A percentile compares a stretch with the other conserved stretches of the same genome.
Evolutionary conservation across 495 filamentous ascomycete genomes (phyloP).

Genomic region (Rostrohypoxylon terebratum): DNA sequence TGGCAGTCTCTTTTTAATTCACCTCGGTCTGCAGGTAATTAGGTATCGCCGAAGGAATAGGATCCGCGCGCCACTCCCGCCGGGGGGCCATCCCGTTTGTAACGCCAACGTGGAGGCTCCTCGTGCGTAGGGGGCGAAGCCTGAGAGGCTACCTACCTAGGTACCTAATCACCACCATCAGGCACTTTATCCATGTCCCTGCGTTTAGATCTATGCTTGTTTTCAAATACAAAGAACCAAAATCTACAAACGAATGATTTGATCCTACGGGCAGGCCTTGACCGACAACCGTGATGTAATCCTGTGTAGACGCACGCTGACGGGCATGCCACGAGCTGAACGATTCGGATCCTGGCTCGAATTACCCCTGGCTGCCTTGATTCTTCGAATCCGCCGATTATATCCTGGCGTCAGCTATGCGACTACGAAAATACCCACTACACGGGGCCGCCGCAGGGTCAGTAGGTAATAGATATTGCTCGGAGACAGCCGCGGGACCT

Average conservation of each 20-base stretch:
- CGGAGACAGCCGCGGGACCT: slow-evolving; percentile 2
- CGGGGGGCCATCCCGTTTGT: slow-evolving; percentile 33
- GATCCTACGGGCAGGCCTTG: slow-evolving; percentile 9
- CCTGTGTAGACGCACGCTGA: slow-evolving; percentile 17
- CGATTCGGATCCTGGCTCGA: slow-evolving; percentile 23
- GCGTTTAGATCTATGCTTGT: slow-evolving; percentile 21
- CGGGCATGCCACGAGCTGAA: slow-evolving; percentile 28
- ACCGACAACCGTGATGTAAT: slow-evolving; percentile 7
- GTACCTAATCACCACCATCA: background rate
- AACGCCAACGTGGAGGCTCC: slow-evolving; percentile 25
- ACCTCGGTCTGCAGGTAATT: slow-evolving; percentile 22
- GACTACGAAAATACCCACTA: slow-evolving; percentile 19
- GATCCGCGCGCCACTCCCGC: slow-evolving; percentile 45
- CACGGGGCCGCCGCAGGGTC: slow-evolving; percentile 14
- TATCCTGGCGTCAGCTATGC: slow-evolving; percentile 33
- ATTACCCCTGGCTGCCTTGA: slow-evolving; percentile 25
- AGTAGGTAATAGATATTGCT: too few relatives aligned
- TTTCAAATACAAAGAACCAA: background rate
- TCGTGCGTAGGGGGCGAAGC: slow-evolving; percentile 19
- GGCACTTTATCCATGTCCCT: slow-evolving; percentile 2
- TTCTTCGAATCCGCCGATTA: background rate
- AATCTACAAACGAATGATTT: background rate
- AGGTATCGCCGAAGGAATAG: slow-evolving; percentile 43
- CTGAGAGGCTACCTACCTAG: background rate
- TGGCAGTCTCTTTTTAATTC: slow-evolving; percentile 5